Percentiles rank a stretch among this genome's conserved stretches.
Conservation (phyloP, 352 stramenopile genomes). For the Phytophthora meadii region DNA sequence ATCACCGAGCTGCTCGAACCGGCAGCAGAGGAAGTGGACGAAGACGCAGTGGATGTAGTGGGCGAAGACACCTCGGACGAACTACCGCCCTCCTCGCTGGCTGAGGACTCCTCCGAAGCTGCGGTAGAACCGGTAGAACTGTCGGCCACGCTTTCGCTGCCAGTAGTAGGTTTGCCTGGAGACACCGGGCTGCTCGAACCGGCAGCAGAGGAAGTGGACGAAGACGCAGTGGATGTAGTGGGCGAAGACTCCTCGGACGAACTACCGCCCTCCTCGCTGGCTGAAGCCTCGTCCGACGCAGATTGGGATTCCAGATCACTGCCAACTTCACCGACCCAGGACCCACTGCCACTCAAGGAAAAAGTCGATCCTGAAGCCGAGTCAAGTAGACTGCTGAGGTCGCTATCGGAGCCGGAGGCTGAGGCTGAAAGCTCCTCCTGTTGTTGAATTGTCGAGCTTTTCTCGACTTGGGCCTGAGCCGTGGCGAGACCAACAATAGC, state of each 20-base stretch:
- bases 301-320: background rate
- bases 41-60: too few relatives aligned
- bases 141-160: background rate
- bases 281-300: background rate
- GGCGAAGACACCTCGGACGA: background rate
- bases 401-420: background rate
- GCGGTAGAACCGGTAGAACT: background rate
- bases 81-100: background rate
- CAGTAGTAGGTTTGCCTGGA: background rate
- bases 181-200: background rate
- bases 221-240: background rate
- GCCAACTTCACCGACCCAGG: background rate
- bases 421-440: background rate
- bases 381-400: background rate
- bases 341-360: background rate
- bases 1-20: background rate
- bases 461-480: background rate
- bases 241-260: background rate
- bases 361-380: background rate
- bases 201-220: background rate
- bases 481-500: conserved; percentile 2
- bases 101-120: background rate
- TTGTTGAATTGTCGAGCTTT: conserved; percentile 1
- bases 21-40: background rate
- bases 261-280: background rate